Evolutionary conservation across 2,329 filamentous ascomycete genomes (phyloP), one percentile per base, ranked within the genome.

Genomic region (Knufia fluminis): DNA sequence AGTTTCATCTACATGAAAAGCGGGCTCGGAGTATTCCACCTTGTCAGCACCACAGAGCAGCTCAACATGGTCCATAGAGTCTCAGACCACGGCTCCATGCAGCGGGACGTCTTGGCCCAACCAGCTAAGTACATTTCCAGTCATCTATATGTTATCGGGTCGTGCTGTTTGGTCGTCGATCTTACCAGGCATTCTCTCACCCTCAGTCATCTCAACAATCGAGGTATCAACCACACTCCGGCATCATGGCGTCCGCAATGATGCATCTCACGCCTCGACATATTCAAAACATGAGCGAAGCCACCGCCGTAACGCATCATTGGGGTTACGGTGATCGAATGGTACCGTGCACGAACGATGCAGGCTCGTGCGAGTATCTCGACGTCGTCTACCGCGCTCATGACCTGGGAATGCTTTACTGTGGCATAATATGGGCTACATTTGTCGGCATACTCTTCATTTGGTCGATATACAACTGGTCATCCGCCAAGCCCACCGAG

Each of bases 321-420:
- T 82, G 77, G 77, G 78, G 75, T 0, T 82, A 81, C 58, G 65
- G 68, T 2, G 66, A 68, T 46, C 71, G 77, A 17, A 67, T 72
- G 1, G 45, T 79, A 0, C 79, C 78, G 20, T 82, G 79, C 60
- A 74, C 69, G 20, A 80, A 72, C 52, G 78, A 81, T 61, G 58
- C 66, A 0, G 78, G 77, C 1, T 75, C 75, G 3, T 83, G 79
- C 60, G 71, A 64, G 31, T 83, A 82, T 59, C 67, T 80, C 23
- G 75, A 78, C 56, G 66, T 66, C 3, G 74, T 79, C 10, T 80
- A 80, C 56, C 65, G 65, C 47, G 70, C 68, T 53, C 77, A 80
- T 58, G 74, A 76, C 56, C 50, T 71, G 2, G 72, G 71, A 2
- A 77, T 80, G 70, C 63, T 75, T 2, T 79, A 79, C 60, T 73